Evolutionary conservation across 2,329 filamentous ascomycete species (phyloP), one percentile per base, ranked within the genome.

Genomic region (Fusarium secorum): DNA sequence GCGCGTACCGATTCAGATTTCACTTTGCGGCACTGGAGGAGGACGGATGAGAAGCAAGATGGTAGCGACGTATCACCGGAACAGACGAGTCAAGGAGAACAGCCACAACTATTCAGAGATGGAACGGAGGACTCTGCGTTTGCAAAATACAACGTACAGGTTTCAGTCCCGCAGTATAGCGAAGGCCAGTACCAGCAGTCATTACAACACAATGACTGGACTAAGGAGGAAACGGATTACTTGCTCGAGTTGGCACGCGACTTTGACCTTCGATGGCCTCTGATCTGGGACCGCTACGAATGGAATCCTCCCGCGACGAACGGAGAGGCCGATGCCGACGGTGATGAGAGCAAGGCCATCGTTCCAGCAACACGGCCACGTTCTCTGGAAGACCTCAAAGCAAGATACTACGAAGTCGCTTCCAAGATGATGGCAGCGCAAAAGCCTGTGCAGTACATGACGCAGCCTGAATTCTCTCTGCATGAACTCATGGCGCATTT

Each of bases 241-340:
- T 82, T 99, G 69, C 87, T 98, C 78, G 84, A 88, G 6, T 79
- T 95, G 38, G 93, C 89, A 18, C 87, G 87, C 62, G 91, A 95
- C 49, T 97, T 90, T 77, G 94, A 97, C 77, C 86, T 97, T 66
- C 91, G 96, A 73, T 99, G 96, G 94, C 88, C 95, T 7, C 80
- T 98, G 20, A 93, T 99, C 66, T 93, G 91, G 85, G 96, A 99
- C 80, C 92, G 95, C 63, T 99, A 98, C 82, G 93, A 97, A 58
- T 97, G 89, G 79, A 82, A 79, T 7, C 84, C 87, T 5, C 81
- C 83, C 33, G 78, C 82, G 4, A 80, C 81, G 4, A 83, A 84
- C 51, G 82, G 81, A 56, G 82, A 86, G 51, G 83, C 83, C 4
- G 83, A 83, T 7, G 81, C 77, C 22, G 82, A 85, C 41, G 83